phyloP scores from a whole-genome alignment of 257 asterid genomes.

The Solanum pennellii region DNA sequence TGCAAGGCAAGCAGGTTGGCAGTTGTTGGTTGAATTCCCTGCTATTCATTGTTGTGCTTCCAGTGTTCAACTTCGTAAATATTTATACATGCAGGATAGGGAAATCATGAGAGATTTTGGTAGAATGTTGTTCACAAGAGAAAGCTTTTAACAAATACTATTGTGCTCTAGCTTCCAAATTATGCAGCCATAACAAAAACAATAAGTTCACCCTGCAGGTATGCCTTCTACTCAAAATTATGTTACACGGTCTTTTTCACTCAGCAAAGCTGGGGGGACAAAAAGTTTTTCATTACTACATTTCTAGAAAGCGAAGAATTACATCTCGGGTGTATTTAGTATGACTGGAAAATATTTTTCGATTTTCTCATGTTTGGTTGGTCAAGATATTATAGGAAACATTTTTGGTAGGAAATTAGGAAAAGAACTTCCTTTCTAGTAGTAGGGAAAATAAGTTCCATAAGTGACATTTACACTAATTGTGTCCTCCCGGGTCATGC shows the following conservation, averaged over 20 bases:
- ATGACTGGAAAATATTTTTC: background rate
- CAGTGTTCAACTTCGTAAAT: background rate
- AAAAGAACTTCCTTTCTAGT: background rate
- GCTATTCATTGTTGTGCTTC: background rate
- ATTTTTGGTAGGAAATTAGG: background rate
- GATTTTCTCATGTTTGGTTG: background rate
- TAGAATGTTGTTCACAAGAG: constrained; percentile 91
- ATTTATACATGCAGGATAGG: constrained; percentile 52
- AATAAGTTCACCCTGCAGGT: constrained; percentile 95
- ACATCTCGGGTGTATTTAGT: background rate
- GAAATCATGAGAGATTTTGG: constrained; percentile 80
- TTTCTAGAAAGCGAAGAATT: background rate
- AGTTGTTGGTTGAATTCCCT: background rate
- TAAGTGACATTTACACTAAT: background rate
- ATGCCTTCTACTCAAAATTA: background rate
- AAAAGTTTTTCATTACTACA: background rate
- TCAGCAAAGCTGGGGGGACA: background rate
- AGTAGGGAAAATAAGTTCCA: background rate
- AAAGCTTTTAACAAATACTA: constrained; percentile 81
- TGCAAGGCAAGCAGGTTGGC: constrained; percentile 82
- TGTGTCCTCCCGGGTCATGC: background rate
- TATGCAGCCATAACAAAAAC: constrained; percentile 83
- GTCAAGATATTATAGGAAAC: background rate
- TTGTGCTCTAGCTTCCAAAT: constrained; percentile 73
- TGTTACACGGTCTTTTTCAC: background rate